Base-by-base conservation (phyloP, 2,329 filamentous ascomycete genomes). In the Colletotrichum aenigma region DNA sequence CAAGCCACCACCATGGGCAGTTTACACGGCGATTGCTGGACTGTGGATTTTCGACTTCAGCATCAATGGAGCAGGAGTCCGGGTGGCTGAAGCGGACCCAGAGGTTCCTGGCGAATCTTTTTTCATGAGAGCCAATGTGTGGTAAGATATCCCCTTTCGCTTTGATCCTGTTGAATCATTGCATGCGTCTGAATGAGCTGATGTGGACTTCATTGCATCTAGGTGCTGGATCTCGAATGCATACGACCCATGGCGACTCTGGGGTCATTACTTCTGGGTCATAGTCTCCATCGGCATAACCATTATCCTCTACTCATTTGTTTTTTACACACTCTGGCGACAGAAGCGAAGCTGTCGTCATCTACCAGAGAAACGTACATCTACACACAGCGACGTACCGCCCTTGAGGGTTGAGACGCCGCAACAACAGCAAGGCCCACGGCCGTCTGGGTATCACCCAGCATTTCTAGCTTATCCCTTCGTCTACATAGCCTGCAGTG, bases 221-320 rank as follows among this genome's bases (percentile, higher is more conserved):
- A 77, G 88, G 91, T 93, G 92, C 81, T 94, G 92, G 92, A 88
- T 93, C 21, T 90, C 89, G 71, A 82, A 87, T 16, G 81, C 86
- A n/a, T 90, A 90, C 77, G 71, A 76, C 21, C 85, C 88, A 58
- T 84, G 91, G 38, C 90, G 91, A 56, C 85, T 94, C 1, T 88
- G 88, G 82, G 87, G 90, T 2, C 92, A 93, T 78, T 93, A 93
- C 79, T 83, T 93, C 71, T 93, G 90, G 88, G 91, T 93, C 70
- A 93, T 87, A 75, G 79, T 86, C 26, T 81, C 82, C 7, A 81
- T 88, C 4, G 81, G 76, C 1, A 77, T 83, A 18, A 88, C 87
- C 0, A 81, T 81, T 1, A 68, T 81, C n/a, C 79, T 88, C 0
- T 88, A 88, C 78, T 71, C 82, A 16, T 77, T 82, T 67, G 86